Evolutionary conservation across 2,329 filamentous ascomycete genomes (phyloP).

Genomic region (Phyllosticta citribraziliensis): DNA sequence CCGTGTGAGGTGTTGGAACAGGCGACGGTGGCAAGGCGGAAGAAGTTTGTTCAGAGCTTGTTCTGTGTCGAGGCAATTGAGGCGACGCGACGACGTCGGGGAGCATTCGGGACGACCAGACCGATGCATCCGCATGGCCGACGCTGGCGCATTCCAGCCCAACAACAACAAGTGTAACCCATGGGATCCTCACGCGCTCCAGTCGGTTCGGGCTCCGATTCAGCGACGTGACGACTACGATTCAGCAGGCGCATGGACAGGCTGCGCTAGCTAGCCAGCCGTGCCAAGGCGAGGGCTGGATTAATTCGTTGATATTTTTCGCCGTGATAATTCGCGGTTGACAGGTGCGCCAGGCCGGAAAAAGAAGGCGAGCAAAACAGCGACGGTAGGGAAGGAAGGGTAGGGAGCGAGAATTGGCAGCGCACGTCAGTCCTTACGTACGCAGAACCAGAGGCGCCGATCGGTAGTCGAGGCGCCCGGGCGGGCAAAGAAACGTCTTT

Average conservation of each 20-base stretch:
- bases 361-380: neutral
- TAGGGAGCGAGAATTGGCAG: neutral
- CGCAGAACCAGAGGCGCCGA: neutral
- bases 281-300: neutral
- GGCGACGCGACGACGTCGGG: neutral
- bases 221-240: constrained; percentile 6
- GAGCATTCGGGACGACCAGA: neutral
- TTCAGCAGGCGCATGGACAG: constrained; percentile 5
- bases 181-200: constrained; percentile 2
- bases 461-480: neutral
- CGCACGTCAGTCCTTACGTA: constrained; percentile 1
- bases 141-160: constrained; percentile 7
- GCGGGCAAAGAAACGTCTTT: no score
- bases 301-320: neutral
- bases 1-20: neutral
- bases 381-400: no score
- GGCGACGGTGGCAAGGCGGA: neutral
- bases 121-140: constrained; percentile 8
- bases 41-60: neutral
- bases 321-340: neutral
- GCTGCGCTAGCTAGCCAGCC: constrained; percentile 5
- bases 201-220: constrained; percentile 6
- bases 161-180: constrained; percentile 2
- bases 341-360: neutral
- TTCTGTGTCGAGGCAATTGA: neutral